Base-by-base conservation (phyloP, 108 stramenopile genomes). In the Nitzschia sp. region DNA sequence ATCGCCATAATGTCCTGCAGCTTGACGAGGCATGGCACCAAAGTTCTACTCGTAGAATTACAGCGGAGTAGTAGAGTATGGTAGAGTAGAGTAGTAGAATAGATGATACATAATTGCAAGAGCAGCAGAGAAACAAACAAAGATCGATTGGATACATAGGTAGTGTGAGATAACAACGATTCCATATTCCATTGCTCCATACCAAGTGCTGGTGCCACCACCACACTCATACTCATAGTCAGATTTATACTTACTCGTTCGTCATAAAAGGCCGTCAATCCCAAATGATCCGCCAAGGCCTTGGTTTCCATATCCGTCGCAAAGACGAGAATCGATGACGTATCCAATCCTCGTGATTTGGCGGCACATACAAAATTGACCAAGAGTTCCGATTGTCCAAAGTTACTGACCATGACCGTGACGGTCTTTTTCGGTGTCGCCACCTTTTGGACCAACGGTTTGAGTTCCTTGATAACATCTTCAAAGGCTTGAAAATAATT, bases 391-490 rank as follows among this genome's bases (percentile, higher is more conserved):
- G 78, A 75, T 63, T 91, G 88, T 33, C 93, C 93, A 66, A 75
- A 69, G 61, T 95, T 95, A 6, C 80, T 80, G 2, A 88, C 88
- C 85, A 91, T 83, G 35, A 95, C 90, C 21, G 89, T 73, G 21
- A 95, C 83, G 13, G 86, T 86, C 38, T 85, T 87, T 16, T 64
- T 59, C n/a, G 47, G 46, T 3, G 54, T 71, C 15, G 85, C 83
- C 58, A 89, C 76, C 15, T 77, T 55, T 52, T 80, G 41, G 1
- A 85, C 78, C 26, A 90, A 52, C 8, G 89, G 85, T 68, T 64
- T 77, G 63, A 92, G 59, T 19, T 62, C 68, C 9, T 60, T 45
- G 15, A 78, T 38, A 25, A 83, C 79, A n/a, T 73, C 78, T 2
- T 71, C 78, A 26, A 91, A 69, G 27, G 63, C 57, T 23, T 65